phyloP scores from a whole-genome alignment of 805 yeast species.

The Torulaspora indica region DNA sequence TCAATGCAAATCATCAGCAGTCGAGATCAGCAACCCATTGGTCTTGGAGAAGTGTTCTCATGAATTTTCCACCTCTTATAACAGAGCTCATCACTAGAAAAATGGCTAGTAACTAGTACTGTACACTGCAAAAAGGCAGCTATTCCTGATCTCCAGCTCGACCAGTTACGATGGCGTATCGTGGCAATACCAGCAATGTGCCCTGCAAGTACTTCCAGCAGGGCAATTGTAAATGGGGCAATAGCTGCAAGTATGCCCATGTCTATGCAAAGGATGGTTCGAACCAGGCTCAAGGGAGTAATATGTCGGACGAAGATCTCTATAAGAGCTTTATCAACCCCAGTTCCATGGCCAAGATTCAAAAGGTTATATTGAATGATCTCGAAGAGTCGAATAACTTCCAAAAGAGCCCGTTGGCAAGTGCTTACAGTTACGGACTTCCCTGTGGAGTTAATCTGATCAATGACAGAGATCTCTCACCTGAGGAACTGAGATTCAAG shows the following conservation, averaged over 20 bases:
- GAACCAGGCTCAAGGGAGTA: constrained; percentile 3
- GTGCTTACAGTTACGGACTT: constrained; percentile 46
- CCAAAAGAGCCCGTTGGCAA: constrained; percentile 36
- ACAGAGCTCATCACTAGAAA: not conserved
- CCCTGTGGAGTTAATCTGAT: constrained; percentile 50
- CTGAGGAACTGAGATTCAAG: constrained; percentile 49
- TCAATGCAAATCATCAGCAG: constrained; percentile 81
- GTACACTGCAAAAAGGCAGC: not conserved
- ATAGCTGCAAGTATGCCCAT: constrained; percentile 43
- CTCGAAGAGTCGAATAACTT: constrained; percentile 21
- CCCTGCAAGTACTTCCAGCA: constrained; percentile 45
- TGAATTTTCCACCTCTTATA: not conserved
- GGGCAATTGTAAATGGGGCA: constrained; percentile 43
- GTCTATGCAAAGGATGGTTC: constrained; percentile 23
- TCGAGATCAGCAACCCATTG: not conserved
- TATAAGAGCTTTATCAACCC: constrained; percentile 27
- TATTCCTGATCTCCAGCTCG: not conserved
- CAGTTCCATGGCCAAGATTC: constrained; percentile 22
- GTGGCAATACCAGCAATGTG: constrained; percentile 21
- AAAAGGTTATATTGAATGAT: constrained; percentile 30
- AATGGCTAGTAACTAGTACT: not conserved
- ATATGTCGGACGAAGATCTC: constrained; percentile 18
- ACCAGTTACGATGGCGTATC: constrained; percentile 3
- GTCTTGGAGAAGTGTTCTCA: not conserved
- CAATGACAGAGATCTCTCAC: constrained; percentile 48